Evolutionary conservation across 345 rosid species (phyloP).

Genomic region (Aquilaria malaccensis): DNA sequence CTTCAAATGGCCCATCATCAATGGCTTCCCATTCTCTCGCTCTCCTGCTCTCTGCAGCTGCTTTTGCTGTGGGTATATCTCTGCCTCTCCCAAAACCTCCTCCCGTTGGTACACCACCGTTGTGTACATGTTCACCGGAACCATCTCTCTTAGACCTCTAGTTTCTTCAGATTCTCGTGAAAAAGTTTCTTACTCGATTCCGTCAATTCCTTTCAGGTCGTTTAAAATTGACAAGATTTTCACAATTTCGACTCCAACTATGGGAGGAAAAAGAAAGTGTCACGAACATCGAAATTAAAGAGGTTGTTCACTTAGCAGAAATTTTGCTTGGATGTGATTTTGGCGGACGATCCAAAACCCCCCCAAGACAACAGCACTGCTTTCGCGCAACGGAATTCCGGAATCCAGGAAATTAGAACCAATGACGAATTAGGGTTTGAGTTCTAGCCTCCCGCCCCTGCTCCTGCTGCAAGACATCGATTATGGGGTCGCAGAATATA

Average conservation of each 20-base stretch:
- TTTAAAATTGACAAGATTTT: constrained; percentile 17
- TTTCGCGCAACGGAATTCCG: too few species aligned
- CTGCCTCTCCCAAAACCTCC: constrained; percentile 72
- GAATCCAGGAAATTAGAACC: too few species aligned
- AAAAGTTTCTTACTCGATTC: constrained; percentile 15
- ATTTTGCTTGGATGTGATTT: too few species aligned
- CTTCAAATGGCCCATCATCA: constrained; percentile 38
- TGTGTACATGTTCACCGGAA: constrained; percentile 44
- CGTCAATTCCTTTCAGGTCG: constrained; percentile 16
- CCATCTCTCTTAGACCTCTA: constrained; percentile 9
- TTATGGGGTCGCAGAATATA: too few species aligned
- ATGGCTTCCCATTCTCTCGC: constrained; percentile 25
- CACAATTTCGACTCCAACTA: neutral
- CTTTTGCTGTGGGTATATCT: constrained; percentile 40
- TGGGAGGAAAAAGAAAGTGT: neutral
- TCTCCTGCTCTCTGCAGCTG: constrained; percentile 17
- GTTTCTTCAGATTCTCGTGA: constrained; percentile 15
- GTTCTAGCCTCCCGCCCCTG: too few species aligned
- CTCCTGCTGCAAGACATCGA: too few species aligned
- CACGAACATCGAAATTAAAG: too few species aligned
- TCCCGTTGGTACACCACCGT: constrained; percentile 60
- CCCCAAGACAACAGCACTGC: too few species aligned
- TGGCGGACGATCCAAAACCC: too few species aligned
- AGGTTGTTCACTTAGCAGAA: too few species aligned
- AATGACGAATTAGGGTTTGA: too few species aligned